Conservation (phyloP, 257 asterid genomes). For the Nicotiana benthamiana region DNA sequence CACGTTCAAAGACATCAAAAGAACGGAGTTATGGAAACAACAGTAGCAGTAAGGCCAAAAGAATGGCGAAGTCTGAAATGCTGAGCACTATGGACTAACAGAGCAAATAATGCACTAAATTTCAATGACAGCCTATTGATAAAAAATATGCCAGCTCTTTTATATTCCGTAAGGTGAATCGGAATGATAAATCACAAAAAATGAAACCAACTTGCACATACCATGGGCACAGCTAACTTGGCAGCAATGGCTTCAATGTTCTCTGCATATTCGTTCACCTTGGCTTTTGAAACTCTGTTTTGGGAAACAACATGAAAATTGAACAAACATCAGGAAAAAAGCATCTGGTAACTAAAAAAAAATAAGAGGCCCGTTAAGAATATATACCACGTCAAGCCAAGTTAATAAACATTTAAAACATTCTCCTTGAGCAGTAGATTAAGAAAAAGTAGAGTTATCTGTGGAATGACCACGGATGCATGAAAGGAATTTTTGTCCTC, state of each 20-base stretch:
- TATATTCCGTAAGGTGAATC: neutral
- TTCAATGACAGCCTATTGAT: neutral
- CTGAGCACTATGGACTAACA: neutral
- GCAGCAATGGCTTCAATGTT: constrained; percentile 75
- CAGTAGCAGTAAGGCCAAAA: neutral
- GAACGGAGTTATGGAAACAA: neutral
- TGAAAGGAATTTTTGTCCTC: too few species aligned
- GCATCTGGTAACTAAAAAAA: neutral
- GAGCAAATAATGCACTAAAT: neutral
- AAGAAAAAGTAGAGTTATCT: neutral
- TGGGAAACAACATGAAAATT: neutral
- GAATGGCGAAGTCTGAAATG: neutral
- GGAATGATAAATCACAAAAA: neutral
- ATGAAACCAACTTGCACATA: constrained; percentile 8
- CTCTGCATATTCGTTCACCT: constrained; percentile 60
- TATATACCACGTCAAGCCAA: neutral
- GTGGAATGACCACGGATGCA: too few species aligned
- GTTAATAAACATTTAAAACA: neutral
- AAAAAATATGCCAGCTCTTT: neutral
- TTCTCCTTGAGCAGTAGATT: neutral
- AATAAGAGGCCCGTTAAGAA: neutral
- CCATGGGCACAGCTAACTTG: constrained; percentile 52
- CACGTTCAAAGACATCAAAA: neutral
- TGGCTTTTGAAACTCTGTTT: constrained; percentile 69
- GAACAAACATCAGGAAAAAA: neutral